Percentiles rank a stretch among this genome's conserved stretches.
These are phyloP conservation scores for Astrephomene gubernaculifera DNA, from an alignment of 139 green algal species.

Conservation along the genomic window DNA sequence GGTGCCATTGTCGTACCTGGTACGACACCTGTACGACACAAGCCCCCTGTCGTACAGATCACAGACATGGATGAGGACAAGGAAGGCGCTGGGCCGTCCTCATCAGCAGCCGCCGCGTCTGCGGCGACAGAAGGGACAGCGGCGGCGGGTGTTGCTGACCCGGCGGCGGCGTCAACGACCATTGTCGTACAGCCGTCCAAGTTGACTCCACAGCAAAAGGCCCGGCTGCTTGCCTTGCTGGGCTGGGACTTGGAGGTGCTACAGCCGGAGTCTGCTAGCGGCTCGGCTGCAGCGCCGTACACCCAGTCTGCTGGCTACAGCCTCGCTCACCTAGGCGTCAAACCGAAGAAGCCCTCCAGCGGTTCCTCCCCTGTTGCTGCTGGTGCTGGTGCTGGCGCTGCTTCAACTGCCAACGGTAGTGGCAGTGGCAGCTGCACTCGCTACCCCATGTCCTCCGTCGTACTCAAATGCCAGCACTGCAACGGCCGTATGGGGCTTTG, in stretches of 20 bases:
- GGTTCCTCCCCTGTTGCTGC: no score
- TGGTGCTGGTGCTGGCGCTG: background rate
- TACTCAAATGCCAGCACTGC: conserved; percentile 44
- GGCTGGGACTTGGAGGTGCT: conserved; percentile 42
- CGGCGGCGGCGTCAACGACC: background rate
- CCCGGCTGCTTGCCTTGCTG: conserved; percentile 42
- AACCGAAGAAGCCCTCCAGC: background rate
- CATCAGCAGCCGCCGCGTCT: background rate
- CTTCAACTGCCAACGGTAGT: background rate
- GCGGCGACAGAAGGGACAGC: no score
- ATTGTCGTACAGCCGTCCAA: background rate
- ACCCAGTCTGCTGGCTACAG: conserved; percentile 29
- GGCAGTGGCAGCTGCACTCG: background rate
- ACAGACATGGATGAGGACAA: background rate
- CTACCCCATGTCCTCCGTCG: conserved; percentile 27
- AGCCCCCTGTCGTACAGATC: background rate
- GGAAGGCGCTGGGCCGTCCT: background rate
- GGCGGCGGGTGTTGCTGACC: no score
- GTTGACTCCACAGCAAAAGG: conserved; percentile 43
- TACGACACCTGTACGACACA: no score
- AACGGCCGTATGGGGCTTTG: conserved; percentile 42
- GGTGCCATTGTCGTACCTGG: background rate
- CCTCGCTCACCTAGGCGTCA: conserved; percentile 37
- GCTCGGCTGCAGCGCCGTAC: background rate
- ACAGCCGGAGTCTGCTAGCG: background rate